These are phyloP conservation scores for Coemansia pectinata DNA, from an alignment of 192 early-diverging fungal species.

Conservation along the genomic window DNA sequence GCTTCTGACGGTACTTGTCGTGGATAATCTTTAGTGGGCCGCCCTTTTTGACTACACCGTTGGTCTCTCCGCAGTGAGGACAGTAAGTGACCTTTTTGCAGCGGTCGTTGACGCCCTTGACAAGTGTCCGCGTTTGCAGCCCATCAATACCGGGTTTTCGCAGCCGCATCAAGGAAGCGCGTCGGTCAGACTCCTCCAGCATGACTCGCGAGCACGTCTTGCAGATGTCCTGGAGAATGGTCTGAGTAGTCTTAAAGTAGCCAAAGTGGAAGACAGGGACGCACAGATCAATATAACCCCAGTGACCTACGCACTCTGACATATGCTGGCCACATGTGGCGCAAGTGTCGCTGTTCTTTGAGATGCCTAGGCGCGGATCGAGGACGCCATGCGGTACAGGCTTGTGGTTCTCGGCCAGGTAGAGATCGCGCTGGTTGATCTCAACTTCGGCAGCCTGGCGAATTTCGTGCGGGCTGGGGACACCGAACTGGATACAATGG, in stretches of 20 bases:
- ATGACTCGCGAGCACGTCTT: slow-evolving; percentile 91
- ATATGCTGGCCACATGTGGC: slow-evolving; percentile 87
- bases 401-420: slow-evolving; percentile 65
- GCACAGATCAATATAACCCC: slow-evolving; percentile 87
- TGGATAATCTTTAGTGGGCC: slow-evolving; percentile 94
- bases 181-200: slow-evolving; percentile 76
- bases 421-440: slow-evolving; percentile 86
- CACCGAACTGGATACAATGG: slow-evolving; percentile 94
- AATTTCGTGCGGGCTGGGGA: slow-evolving; percentile 85
- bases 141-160: slow-evolving; percentile 81
- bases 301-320: slow-evolving; percentile 96
- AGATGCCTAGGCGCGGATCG: slow-evolving; percentile 85
- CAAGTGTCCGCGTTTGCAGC: slow-evolving; percentile 69
- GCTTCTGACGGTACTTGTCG: slow-evolving; percentile 88
- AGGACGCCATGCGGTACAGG: slow-evolving; percentile 88
- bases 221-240: slow-evolving; percentile 95
- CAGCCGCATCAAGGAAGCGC: slow-evolving; percentile 68
- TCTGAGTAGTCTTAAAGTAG: slow-evolving; percentile 88
- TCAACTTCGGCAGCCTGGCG: slow-evolving; percentile 88
- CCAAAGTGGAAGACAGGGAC: slow-evolving; percentile 98
- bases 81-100: slow-evolving; percentile 91
- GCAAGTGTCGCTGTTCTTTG: slow-evolving; percentile 81
- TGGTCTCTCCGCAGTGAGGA: slow-evolving; percentile 76
- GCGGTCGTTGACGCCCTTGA: slow-evolving; percentile 78
- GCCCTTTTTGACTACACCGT: slow-evolving; percentile 94